A percentile compares a stretch with the other conserved stretches of the same genome.
phyloP scores from a whole-genome alignment of 1,284 basidiomycete genomes.

The Ceratobasidium papillatum region DNA sequence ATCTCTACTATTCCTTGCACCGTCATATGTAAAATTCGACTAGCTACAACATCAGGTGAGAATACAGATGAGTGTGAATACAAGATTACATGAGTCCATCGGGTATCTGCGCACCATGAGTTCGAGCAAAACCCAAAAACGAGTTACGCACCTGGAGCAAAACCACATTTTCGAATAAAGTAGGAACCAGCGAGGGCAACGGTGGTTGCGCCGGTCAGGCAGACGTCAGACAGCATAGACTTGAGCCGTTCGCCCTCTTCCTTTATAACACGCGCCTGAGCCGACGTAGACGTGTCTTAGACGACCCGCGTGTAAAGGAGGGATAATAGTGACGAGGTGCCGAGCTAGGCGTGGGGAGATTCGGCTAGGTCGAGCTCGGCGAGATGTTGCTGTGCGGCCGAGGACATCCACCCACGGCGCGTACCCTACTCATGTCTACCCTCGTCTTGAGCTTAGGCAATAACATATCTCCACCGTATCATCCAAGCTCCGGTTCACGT shows the following conservation, averaged over 20 bases:
- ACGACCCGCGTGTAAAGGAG: conserved; percentile 77
- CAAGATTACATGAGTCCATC: no score
- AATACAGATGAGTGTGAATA: no score
- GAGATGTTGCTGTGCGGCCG: conserved; percentile 65
- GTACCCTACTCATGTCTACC: conserved; percentile 71
- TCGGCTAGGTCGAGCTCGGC: conserved; percentile 70
- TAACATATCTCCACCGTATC: conserved; percentile 63
- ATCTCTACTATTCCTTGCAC: no score
- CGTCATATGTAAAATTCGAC: no score
- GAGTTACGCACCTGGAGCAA: conserved; percentile 68
- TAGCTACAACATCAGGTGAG: no score
- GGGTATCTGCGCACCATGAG: conserved; percentile 61
- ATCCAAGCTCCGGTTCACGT: conserved; percentile 48
- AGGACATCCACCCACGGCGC: conserved; percentile 75
- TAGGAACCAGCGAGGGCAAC: conserved; percentile 74
- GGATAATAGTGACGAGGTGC: conserved; percentile 63
- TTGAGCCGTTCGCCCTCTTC: conserved; percentile 74
- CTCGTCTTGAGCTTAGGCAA: conserved; percentile 74
- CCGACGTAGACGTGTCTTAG: conserved; percentile 79
- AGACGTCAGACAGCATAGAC: conserved; percentile 79
- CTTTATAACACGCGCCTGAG: conserved; percentile 72
- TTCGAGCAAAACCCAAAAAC: neutral
- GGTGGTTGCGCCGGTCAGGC: conserved; percentile 66
- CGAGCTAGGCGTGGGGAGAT: conserved; percentile 70
- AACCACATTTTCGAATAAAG: conserved; percentile 79